Evolutionary conservation across 495 filamentous ascomycete genomes (phyloP).

Genomic region (Penicillium arizonense): DNA sequence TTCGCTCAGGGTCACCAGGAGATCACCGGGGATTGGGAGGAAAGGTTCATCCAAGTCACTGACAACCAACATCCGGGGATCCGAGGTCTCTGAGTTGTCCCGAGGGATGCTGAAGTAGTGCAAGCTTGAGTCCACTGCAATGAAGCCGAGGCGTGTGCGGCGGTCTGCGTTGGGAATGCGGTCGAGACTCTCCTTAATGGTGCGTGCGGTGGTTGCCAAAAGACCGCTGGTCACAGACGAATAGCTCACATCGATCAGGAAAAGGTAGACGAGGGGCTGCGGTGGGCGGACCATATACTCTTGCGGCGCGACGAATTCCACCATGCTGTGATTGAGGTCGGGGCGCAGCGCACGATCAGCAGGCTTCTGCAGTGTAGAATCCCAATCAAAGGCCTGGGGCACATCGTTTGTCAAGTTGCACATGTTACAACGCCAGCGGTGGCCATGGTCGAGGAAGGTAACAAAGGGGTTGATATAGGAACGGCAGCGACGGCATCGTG

Average conservation of each 20-base stretch:
- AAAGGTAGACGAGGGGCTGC: slow-evolving; percentile 96
- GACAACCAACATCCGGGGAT: slow-evolving; percentile 89
- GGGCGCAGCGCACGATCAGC: slow-evolving; percentile 85
- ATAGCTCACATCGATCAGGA: slow-evolving; percentile 96
- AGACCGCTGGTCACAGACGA: slow-evolving; percentile 87
- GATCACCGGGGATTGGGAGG: slow-evolving; percentile 86
- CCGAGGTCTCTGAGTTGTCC: slow-evolving; percentile 77
- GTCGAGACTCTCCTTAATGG: slow-evolving; percentile 92
- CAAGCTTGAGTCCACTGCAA: slow-evolving; percentile 91
- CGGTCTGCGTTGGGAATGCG: slow-evolving; percentile 96
- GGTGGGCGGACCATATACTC: slow-evolving; percentile 99
- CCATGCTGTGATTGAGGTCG: slow-evolving; percentile 90
- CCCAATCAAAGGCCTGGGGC: slow-evolving; percentile 98
- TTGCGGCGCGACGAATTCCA: slow-evolving; percentile 96
- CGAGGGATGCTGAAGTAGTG: slow-evolving; percentile 94
- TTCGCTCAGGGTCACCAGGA: slow-evolving; percentile 88
- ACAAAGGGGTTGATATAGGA: slow-evolving; percentile 98
- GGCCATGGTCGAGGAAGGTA: slow-evolving; percentile 92
- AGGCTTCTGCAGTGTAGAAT: slow-evolving; percentile 81
- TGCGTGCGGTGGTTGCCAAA: slow-evolving; percentile 89
- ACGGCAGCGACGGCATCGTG: slow-evolving; percentile 88
- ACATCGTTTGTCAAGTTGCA: slow-evolving; percentile 98
- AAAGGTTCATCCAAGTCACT: slow-evolving; percentile 97
- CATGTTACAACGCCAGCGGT: slow-evolving; percentile 99
- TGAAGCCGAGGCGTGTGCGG: slow-evolving; percentile 87